These are phyloP conservation scores for Chenopodium suecicum DNA, from an alignment of 148 eudicot genomes.

Conservation along the genomic window DNA sequence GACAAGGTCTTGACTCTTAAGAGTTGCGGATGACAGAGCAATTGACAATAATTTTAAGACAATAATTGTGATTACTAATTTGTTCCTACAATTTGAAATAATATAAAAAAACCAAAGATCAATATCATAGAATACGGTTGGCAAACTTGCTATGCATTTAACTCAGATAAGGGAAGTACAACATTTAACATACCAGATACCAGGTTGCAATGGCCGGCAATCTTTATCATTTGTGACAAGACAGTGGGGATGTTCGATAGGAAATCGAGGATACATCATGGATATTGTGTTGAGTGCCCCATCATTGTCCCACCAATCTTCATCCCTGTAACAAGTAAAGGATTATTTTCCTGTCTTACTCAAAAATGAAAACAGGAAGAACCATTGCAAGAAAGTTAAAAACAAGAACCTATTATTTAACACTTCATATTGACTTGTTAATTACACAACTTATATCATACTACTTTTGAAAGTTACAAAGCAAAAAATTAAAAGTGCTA, in stretches of 20 bases:
- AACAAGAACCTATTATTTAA: too few relatives aligned
- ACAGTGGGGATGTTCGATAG: constrained; percentile 69
- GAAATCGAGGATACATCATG: constrained; percentile 88
- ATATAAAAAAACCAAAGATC: background rate
- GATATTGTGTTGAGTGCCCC: constrained; percentile 91
- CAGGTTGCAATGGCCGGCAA: constrained; percentile 77
- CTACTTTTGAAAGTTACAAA: too few relatives aligned
- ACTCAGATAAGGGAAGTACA: background rate
- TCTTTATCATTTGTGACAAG: constrained; percentile 69
- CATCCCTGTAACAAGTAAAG: constrained; percentile 57
- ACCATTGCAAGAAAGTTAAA: too few relatives aligned
- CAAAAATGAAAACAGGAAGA: background rate
- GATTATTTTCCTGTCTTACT: background rate
- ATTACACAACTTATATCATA: too few relatives aligned
- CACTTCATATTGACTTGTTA: too few relatives aligned
- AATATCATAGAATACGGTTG: background rate
- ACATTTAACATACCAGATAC: constrained; percentile 67
- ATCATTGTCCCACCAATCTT: constrained; percentile 98
- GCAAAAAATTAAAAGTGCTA: too few relatives aligned
- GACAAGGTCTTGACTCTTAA: background rate
- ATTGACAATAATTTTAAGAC: background rate
- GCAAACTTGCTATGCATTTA: background rate
- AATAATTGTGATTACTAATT: background rate
- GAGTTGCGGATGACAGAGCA: background rate
- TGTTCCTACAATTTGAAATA: background rate